These are phyloP conservation scores for Fusarium albidum DNA, from an alignment of 2,329 filamentous ascomycete species.

Conservation along the genomic window DNA sequence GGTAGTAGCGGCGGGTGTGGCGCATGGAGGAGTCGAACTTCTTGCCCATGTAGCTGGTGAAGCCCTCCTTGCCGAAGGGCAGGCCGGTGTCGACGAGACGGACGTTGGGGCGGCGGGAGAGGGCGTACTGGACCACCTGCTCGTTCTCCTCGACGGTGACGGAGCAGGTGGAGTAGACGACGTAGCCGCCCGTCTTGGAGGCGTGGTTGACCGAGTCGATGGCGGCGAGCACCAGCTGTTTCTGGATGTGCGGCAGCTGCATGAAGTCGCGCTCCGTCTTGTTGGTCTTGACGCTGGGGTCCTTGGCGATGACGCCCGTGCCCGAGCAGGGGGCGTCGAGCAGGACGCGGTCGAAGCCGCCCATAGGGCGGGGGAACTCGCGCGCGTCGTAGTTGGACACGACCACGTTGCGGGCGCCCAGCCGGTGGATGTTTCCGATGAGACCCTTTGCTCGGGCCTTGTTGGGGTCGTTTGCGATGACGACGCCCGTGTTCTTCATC, in stretches of 20 bases:
- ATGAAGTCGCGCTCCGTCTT: conserved; percentile 97
- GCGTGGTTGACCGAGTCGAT: conserved; percentile 94
- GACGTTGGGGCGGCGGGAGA: conserved; percentile 91
- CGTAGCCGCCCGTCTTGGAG: conserved; percentile 91
- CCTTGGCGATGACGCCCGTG: conserved; percentile 97
- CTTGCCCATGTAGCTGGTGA: conserved; percentile 91
- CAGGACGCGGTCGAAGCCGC: conserved; percentile 93
- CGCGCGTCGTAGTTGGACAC: conserved; percentile 96
- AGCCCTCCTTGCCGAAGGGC: conserved; percentile 90
- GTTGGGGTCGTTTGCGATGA: conserved; percentile 97
- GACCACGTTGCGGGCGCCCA: conserved; percentile 92
- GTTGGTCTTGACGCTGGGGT: conserved; percentile 96
- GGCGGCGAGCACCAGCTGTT: conserved; percentile 89
- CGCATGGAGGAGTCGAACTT: conserved; percentile 87
- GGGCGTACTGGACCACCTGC: conserved; percentile 90
- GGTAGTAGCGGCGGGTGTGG: conserved; percentile 86
- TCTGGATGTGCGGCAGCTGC: conserved; percentile 90
- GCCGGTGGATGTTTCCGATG: conserved; percentile 96
- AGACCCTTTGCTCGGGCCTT: conserved; percentile 94
- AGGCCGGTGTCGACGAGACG: conserved; percentile 91
- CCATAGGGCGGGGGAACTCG: conserved; percentile 93
- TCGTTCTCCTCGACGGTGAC: conserved; percentile 93
- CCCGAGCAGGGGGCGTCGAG: conserved; percentile 96
- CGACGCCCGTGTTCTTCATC: conserved; percentile 94
- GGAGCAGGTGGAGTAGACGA: conserved; percentile 96